Conservation (phyloP, 495 filamentous ascomycete genomes). For the Elasticomyces elasticus region DNA sequence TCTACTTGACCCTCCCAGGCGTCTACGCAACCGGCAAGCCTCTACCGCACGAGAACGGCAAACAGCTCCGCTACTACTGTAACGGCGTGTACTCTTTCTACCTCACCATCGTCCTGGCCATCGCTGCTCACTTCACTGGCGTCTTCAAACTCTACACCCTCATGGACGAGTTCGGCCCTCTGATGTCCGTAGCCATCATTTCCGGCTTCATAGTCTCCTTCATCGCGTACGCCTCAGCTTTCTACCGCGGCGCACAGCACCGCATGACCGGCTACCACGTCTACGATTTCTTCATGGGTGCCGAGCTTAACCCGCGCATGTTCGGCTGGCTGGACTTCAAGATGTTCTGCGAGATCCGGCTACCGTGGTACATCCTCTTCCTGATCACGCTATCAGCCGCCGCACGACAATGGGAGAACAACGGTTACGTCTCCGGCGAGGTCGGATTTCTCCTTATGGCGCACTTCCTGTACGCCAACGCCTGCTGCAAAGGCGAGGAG, state of each 20-base stretch:
- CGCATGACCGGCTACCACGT: slow-evolving; percentile 86
- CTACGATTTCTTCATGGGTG: slow-evolving; percentile 99
- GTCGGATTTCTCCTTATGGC: slow-evolving; percentile 83
- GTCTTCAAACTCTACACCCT: slow-evolving; percentile 86
- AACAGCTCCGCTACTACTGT: slow-evolving; percentile 88
- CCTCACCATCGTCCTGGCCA: slow-evolving; percentile 59
- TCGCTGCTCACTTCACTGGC: slow-evolving; percentile 64
- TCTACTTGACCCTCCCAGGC: slow-evolving; percentile 78
- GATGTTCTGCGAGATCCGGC: slow-evolving; percentile 98
- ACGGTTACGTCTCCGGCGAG: slow-evolving; percentile 87
- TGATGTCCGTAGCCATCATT: slow-evolving; percentile 82
- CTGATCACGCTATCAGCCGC: slow-evolving; percentile 67
- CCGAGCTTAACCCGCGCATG: slow-evolving; percentile 91
- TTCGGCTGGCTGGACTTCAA: slow-evolving; percentile 93
- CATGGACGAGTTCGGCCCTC: slow-evolving; percentile 88
- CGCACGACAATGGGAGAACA: slow-evolving; percentile 75
- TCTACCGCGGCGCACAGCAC: slow-evolving; percentile 69
- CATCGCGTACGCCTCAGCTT: slow-evolving; percentile 73
- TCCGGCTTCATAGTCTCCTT: slow-evolving; percentile 73
- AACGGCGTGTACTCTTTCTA: slow-evolving; percentile 82
- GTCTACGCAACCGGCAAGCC: slow-evolving; percentile 77
- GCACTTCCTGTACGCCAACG: slow-evolving; percentile 92
- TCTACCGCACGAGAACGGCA: slow-evolving; percentile 66
- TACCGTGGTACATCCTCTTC: slow-evolving; percentile 93
- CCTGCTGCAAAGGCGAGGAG: slow-evolving; percentile 93